phyloP scores from a whole-genome alignment of 352 stramenopile species.

The Globisporangium lucens region DNA sequence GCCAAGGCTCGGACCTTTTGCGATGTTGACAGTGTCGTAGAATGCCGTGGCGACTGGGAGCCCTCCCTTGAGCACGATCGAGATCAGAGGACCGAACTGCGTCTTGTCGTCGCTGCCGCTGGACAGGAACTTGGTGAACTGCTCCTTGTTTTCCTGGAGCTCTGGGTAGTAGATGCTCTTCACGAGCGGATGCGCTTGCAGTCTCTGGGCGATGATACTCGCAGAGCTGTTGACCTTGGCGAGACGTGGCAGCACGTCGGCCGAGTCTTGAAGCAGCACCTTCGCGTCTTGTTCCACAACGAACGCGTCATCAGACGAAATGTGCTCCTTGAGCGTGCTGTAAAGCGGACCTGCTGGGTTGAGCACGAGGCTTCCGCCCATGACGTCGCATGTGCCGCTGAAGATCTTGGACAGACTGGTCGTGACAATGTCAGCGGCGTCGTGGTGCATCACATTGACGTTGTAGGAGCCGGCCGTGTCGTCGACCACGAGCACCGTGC shows the following conservation, averaged over 20 bases:
- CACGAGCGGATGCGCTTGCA: conserved; percentile 74
- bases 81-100: conserved; percentile 87
- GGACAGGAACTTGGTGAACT: conserved; percentile 63
- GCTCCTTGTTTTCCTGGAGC: conserved; percentile 36
- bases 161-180: conserved; percentile 88
- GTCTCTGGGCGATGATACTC: conserved; percentile 59
- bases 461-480: conserved; percentile 92
- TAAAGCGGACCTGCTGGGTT: conserved; percentile 64
- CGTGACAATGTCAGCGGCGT: conserved; percentile 83
- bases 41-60: conserved; percentile 74
- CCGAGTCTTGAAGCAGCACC: conserved; percentile 45
- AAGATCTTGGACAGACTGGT: conserved; percentile 94
- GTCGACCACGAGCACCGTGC: conserved; percentile 87
- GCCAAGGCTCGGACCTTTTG: conserved; percentile 88
- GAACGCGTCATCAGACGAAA: conserved; percentile 52
- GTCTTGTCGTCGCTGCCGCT: conserved; percentile 20
- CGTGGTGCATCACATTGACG: conserved; percentile 81
- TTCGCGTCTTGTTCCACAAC: conserved; percentile 56
- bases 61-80: conserved; percentile 77
- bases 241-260: conserved; percentile 73
- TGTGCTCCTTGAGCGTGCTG: conserved; percentile 37
- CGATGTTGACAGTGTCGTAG: conserved; percentile 84
- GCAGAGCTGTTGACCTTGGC: conserved; percentile 78
- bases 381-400: conserved; percentile 88
- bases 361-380: conserved; percentile 88